These are phyloP conservation scores for Fusarium veterinarium DNA, from an alignment of 2,329 filamentous ascomycete species.

Conservation along the genomic window DNA sequence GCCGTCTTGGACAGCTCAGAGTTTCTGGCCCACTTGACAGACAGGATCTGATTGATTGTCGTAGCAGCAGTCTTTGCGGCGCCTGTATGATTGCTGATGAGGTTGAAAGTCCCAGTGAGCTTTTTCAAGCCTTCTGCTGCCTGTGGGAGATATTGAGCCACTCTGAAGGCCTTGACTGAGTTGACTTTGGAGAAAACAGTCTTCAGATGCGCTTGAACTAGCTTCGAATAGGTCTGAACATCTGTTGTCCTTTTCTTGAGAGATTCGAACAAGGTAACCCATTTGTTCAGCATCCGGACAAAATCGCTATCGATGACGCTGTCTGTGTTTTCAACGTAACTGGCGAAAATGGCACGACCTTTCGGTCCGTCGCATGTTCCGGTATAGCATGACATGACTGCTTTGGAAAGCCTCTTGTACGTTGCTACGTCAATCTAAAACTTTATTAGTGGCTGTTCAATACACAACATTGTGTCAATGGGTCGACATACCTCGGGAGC, in stretches of 20 bases:
- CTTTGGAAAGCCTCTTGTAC: not conserved
- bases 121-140: not conserved
- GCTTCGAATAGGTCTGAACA: slow-evolving; percentile 7
- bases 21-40: not conserved
- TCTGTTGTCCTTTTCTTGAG: slow-evolving; percentile 13
- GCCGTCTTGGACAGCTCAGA: not conserved
- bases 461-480: not conserved
- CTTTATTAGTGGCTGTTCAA: not conserved
- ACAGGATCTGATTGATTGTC: not conserved
- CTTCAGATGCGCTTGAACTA: slow-evolving; percentile 13
- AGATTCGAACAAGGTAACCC: not conserved
- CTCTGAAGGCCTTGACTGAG: not conserved
- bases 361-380: slow-evolving; percentile 1
- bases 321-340: slow-evolving; percentile 9
- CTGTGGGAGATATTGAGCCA: not conserved
- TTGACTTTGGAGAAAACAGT: slow-evolving; percentile 3
- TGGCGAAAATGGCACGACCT: slow-evolving; percentile 1
- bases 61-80: not conserved
- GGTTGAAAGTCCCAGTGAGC: not conserved
- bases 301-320: slow-evolving; percentile 16
- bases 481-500: not conserved
- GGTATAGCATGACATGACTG: not conserved
- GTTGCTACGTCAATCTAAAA: not conserved
- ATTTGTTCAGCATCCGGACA: slow-evolving; percentile 10
- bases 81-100: not conserved